These are phyloP conservation scores for Russula virescens DNA, from an alignment of 768 basidiomycete genomes.

Conservation along the genomic window DNA sequence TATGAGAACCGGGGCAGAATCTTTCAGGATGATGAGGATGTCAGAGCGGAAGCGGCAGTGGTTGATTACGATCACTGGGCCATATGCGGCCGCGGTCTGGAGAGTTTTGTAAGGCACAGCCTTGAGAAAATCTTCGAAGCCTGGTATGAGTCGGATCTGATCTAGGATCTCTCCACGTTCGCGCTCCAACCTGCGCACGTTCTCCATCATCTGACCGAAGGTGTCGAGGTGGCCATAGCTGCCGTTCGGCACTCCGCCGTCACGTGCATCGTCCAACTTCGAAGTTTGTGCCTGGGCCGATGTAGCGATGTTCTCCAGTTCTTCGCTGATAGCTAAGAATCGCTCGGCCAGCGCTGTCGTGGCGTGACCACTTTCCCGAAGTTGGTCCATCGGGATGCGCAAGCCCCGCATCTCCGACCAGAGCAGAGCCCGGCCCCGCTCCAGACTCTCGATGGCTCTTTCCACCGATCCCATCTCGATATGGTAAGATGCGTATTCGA, in stretches of 20 bases:
- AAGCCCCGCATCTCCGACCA: conserved; percentile 21
- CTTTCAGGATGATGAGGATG: conserved; percentile 7
- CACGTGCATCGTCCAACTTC: not conserved
- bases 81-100: conserved; percentile 1
- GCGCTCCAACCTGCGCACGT: not conserved
- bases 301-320: conserved; percentile 1
- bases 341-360: conserved; percentile 1
- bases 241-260: not conserved
- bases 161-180: not conserved
- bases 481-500: not conserved
- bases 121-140: conserved; percentile 8
- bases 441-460: conserved; percentile 13
- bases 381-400: conserved; percentile 15
- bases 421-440: conserved; percentile 17
- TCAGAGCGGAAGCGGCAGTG: conserved; percentile 10
- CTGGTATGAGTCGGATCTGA: not conserved
- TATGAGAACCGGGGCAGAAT: conserved; percentile 3
- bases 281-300: not conserved
- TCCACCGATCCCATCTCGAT: conserved; percentile 3
- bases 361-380: not conserved
- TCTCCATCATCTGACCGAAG: conserved; percentile 3
- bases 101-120: conserved; percentile 4
- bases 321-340: not conserved
- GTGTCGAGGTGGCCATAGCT: not conserved
- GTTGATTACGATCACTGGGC: conserved; percentile 16